Evolutionary conservation across 2,329 filamentous ascomycete genomes (phyloP).

Genomic region (Fusarium bactridioides): DNA sequence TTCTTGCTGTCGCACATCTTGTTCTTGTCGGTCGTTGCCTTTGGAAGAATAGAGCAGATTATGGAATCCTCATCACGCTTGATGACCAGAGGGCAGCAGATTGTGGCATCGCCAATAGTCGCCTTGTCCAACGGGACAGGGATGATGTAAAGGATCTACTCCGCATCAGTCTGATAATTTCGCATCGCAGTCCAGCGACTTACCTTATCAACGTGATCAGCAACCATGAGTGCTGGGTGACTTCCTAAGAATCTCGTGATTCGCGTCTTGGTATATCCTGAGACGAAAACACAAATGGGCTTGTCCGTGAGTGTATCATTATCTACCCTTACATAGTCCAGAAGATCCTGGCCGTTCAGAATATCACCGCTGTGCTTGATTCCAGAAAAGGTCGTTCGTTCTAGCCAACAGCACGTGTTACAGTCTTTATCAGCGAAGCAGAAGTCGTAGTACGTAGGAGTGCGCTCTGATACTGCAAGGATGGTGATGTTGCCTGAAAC

Average conservation of each 20-base stretch:
- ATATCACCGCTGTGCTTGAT: conserved; percentile 8
- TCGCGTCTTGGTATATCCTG: not conserved
- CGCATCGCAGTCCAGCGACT: fast-evolving
- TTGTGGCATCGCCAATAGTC: not conserved
- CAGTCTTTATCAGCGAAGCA: not conserved
- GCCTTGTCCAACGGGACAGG: conserved; percentile 14
- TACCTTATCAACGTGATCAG: conserved; percentile 7
- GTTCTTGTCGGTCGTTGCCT: not conserved
- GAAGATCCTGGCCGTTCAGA: not conserved
- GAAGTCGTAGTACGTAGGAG: conserved; percentile 14
- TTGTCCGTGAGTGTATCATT: not conserved
- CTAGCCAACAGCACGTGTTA: not conserved
- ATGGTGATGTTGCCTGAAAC: not conserved
- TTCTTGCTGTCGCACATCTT: not conserved
- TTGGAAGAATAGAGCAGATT: conserved; percentile 1
- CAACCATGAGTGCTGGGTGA: not conserved
- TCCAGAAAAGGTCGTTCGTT: not conserved
- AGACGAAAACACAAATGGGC: conserved; percentile 8
- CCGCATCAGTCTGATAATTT: not conserved
- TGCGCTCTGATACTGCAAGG: not conserved
- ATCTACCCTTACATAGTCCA: conserved; percentile 1
- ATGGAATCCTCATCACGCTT: not conserved
- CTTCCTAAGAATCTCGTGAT: not conserved
- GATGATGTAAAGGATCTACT: not conserved
- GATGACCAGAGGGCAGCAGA: conserved; percentile 12